Conservation (phyloP, 1,139 yeast species). For the Hyphopichia pseudoburtonii region DNA sequence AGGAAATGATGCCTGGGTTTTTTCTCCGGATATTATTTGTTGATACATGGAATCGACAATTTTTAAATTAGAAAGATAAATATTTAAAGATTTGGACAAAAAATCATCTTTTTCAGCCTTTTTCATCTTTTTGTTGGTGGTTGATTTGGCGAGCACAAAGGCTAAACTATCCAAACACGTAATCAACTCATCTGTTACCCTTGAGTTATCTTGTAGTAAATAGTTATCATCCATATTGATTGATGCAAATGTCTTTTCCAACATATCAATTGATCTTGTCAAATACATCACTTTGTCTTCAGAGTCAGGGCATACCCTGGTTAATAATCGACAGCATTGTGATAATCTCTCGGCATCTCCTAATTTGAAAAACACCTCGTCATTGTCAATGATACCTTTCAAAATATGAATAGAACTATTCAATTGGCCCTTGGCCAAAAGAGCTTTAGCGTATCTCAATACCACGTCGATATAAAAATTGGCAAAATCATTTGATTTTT, state of each 20-base stretch:
- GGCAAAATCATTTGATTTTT: slow-evolving; percentile 34
- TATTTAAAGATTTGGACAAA: slow-evolving; percentile 29
- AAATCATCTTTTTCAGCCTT: slow-evolving; percentile 14
- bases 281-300: slow-evolving; percentile 35
- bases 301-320: slow-evolving; percentile 25
- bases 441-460: slow-evolving; percentile 41
- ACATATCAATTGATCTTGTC: slow-evolving; percentile 43
- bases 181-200: slow-evolving; percentile 41
- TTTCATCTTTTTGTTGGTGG: slow-evolving; percentile 7
- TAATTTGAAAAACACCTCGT: slow-evolving; percentile 36
- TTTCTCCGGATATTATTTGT: slow-evolving; percentile 16
- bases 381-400: slow-evolving; percentile 33
- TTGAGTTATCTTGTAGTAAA: slow-evolving; percentile 26
- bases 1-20: slow-evolving; percentile 34
- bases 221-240: slow-evolving; percentile 26
- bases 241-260: slow-evolving; percentile 27
- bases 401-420: slow-evolving; percentile 31
- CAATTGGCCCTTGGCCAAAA: slow-evolving; percentile 43
- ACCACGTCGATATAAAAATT: slow-evolving; percentile 49
- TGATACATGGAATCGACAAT: slow-evolving; percentile 22
- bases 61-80: slow-evolving; percentile 40
- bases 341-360: slow-evolving; percentile 49
- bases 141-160: slow-evolving; percentile 25
- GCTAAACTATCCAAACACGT: slow-evolving; percentile 38
- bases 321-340: slow-evolving; percentile 41